phyloP scores from a whole-genome alignment of 2,329 filamentous ascomycete genomes.

The Botrytis fragariae region DNA sequence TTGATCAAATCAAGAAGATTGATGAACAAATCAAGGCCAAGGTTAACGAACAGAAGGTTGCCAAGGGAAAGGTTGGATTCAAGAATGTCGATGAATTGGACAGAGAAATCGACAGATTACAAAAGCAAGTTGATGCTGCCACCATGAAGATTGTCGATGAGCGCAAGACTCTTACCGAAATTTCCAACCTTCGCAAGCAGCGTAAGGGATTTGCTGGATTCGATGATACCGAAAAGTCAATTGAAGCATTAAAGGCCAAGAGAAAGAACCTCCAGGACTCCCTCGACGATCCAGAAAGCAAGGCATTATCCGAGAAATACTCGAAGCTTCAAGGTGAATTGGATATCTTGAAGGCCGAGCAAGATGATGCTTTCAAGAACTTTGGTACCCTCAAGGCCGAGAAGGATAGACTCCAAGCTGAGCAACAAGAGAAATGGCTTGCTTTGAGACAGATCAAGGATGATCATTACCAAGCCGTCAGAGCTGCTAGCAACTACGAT shows the following conservation, averaged over 20 bases:
- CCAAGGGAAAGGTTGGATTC: conserved; percentile 76
- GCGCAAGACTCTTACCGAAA: conserved; percentile 85
- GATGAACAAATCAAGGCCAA: conserved; percentile 86
- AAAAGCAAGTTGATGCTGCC: conserved; percentile 82
- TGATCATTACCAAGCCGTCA: conserved; percentile 76
- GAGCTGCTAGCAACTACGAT: conserved; percentile 81
- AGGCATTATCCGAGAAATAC: conserved; percentile 84
- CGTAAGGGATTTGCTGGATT: conserved; percentile 89
- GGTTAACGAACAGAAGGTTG: conserved; percentile 81
- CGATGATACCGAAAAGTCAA: conserved; percentile 81
- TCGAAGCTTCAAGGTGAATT: conserved; percentile 82
- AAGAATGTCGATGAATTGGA: conserved; percentile 89
- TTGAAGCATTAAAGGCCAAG: conserved; percentile 82
- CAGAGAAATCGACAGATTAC: conserved; percentile 73
- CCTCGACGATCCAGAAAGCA: conserved; percentile 87
- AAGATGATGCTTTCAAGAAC: conserved; percentile 87
- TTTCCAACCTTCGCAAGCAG: conserved; percentile 79
- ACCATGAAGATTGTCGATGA: conserved; percentile 96
- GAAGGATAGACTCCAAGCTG: conserved; percentile 75
- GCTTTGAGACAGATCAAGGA: conserved; percentile 87
- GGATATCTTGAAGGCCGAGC: conserved; percentile 85
- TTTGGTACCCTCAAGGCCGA: conserved; percentile 82
- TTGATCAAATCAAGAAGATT: conserved; percentile 89
- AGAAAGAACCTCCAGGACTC: conserved; percentile 86
- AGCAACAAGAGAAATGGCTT: conserved; percentile 82